Percentiles rank a stretch among this genome's conserved stretches.
phyloP scores from a whole-genome alignment of 495 filamentous ascomycete species.

The Astrocystis sublimbata region DNA sequence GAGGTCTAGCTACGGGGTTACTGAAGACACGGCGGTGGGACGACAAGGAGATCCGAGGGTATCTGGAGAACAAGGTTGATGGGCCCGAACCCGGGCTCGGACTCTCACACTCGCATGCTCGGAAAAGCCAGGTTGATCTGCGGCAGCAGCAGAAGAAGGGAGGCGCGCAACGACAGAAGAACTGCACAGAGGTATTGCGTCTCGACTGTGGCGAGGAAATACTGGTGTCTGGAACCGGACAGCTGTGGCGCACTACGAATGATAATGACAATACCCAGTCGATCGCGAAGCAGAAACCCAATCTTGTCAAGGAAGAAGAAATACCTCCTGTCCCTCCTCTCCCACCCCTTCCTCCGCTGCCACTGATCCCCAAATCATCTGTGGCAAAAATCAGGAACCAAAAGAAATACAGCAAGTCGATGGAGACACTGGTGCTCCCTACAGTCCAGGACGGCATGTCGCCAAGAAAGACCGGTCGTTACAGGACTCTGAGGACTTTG shows the following conservation, averaged over 20 bases:
- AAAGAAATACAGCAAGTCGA: background rate
- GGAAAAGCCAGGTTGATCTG: slow-evolving; percentile 6
- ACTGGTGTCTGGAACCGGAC: slow-evolving; percentile 29
- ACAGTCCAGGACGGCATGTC: slow-evolving; percentile 17
- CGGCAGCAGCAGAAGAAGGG: slow-evolving; percentile 19
- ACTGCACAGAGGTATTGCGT: slow-evolving; percentile 31
- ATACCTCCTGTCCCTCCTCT: too few species aligned
- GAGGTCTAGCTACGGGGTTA: slow-evolving; percentile 52
- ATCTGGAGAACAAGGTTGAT: slow-evolving; percentile 11
- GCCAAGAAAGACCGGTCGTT: slow-evolving; percentile 4
- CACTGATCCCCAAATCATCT: background rate
- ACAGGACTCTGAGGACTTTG: background rate
- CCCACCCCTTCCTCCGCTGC: background rate
- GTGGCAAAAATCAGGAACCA: background rate
- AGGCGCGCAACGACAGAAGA: slow-evolving; percentile 12
- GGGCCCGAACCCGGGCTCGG: too few species aligned
- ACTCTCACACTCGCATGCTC: background rate
- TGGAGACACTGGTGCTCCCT: background rate
- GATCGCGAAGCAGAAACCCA: too few species aligned
- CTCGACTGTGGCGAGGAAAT: slow-evolving; percentile 38
- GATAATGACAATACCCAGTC: background rate
- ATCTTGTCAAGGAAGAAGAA: background rate
- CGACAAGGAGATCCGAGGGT: slow-evolving; percentile 46
- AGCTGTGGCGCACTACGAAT: slow-evolving; percentile 20
- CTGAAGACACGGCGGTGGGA: slow-evolving; percentile 48